Evolutionary conservation across 2,329 filamentous ascomycete genomes (phyloP), one percentile per base, ranked within the genome.

Genomic region (Xylaria sp.): DNA sequence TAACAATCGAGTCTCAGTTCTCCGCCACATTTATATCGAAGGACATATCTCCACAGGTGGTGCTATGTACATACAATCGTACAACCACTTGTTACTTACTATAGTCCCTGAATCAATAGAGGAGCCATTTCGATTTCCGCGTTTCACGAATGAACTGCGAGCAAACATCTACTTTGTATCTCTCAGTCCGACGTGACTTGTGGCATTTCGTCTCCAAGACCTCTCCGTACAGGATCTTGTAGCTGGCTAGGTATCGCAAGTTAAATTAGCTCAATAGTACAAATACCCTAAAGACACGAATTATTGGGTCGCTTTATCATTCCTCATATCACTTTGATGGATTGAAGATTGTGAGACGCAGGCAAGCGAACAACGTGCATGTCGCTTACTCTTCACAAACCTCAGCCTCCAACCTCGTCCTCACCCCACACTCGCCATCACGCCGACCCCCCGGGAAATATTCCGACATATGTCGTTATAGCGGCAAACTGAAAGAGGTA

Each of bases 321-420:
- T 63, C 54, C 27, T 35, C 16, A 42, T 57, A 35, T 21, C 5
- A 58, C n/a, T 23, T 21, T 42, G 23, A 27, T 57, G 25, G 44
- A 50, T 23, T 44, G n/a, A 54, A 9, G 47, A 10, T 25, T 25
- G 29, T 55, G 27, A 57, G 21, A 51, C 53, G 42, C 29, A 50
- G 40, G 40, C 54, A 50, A 54, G 48, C 50, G 42, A 53, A 32
- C 42, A 62, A 57, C 25, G 59, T 66, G 53, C 37, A 55, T 48
- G 42, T 27, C 27, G 51, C 48, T 66, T 61, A 48, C 44, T 21
- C 29, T 12, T 32, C 50, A 61, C 42, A 53, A 40, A 53, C 42
- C 42, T 66, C 63, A 50, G 58, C 51, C 29, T 57, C 32, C 9
- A 44, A 32, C 6, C 25, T 51, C 29, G 10, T 37, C 44, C 44